phyloP scores from a whole-genome alignment of 768 basidiomycete species.

The Boletus eberwhitei region DNA sequence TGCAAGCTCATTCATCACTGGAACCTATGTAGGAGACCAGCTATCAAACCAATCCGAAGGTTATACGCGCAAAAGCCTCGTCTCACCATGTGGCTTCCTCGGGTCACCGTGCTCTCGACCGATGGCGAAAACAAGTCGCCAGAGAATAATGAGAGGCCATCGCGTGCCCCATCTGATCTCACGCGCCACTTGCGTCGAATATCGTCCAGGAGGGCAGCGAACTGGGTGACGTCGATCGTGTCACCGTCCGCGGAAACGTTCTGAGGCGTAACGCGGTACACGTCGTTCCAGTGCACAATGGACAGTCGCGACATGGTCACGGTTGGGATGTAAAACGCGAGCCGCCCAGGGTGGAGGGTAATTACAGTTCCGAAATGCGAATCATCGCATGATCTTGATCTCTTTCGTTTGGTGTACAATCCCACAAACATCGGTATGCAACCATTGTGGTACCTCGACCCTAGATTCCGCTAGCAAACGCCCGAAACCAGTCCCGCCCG shows the following conservation, averaged over 20 bases:
- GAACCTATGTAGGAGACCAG: constrained; percentile 58
- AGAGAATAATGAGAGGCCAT: constrained; percentile 82
- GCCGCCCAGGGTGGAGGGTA: not conserved
- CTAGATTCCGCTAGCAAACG: no score
- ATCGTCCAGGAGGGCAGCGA: constrained; percentile 65
- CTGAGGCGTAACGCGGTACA: constrained; percentile 78
- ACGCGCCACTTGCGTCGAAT: constrained; percentile 57
- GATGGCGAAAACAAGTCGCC: constrained; percentile 89
- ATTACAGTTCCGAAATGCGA: no score
- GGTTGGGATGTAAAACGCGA: not conserved
- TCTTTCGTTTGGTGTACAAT: no score
- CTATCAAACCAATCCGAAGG: not conserved
- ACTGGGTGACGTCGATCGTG: constrained; percentile 86
- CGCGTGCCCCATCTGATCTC: constrained; percentile 46
- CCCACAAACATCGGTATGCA: no score
- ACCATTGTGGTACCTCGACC: no score
- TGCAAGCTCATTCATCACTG: constrained; percentile 78
- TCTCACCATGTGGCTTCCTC: constrained; percentile 87
- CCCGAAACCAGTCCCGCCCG: no score
- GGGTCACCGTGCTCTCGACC: constrained; percentile 80
- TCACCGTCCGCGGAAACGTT: constrained; percentile 52
- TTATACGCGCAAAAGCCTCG: not conserved
- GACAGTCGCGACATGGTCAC: constrained; percentile 42
- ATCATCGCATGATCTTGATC: no score
- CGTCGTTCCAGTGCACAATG: constrained; percentile 77